Base-by-base conservation (phyloP, 352 stramenopile genomes). In the Pythium sukuiense region DNA sequence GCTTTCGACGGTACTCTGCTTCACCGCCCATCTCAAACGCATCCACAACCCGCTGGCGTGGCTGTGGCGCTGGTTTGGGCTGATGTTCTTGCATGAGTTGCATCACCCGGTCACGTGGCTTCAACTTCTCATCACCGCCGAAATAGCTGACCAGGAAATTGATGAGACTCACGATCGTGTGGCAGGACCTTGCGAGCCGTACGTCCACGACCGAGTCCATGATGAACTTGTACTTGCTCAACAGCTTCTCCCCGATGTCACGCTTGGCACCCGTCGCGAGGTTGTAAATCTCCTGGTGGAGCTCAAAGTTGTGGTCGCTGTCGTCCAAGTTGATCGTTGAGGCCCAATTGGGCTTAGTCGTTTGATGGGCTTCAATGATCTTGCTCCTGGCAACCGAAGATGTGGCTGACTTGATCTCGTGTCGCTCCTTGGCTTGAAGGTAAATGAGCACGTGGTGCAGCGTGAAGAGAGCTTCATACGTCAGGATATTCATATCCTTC, bases 171-270 rank as follows among this genome's bases (percentile, higher is more conserved):
- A 89, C 73, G 7, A 83, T 83, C 11, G 80, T 85, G 37, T 87
- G 77, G 18, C 75, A 73, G 35, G 80, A 76, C 13, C 80, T 71
- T n/a, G 83, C 71, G 7, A 92, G 74, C 0, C 84, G 77, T 18
- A 85, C 67, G 50, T 92, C 81, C 5, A 88, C 71, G 27, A 90
- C 80, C 0, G 84, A 80, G 29, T 90, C 81, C 63, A 88, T 83
- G n/a, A 92, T 62, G 43, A 92, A 92, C 39, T 76, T 63, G 63
- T 87, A 68, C 64, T 92, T 92, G 45, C 74, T 69, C 16, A 88
- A 45, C 32, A 92, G 56, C 24, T 85, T 82, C 16, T 72, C 67
- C 4, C 77, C 81, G 52, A 84, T 70, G 6, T 78, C 69, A 2
- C 65, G 56, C 7, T 73, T 70, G 13, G 65, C 66, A 1, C 54